A percentile compares a stretch with the other conserved stretches of the same genome.
These are phyloP conservation scores for Candida freyschussii DNA, from an alignment of 1,139 yeast species.

Conservation along the genomic window DNA sequence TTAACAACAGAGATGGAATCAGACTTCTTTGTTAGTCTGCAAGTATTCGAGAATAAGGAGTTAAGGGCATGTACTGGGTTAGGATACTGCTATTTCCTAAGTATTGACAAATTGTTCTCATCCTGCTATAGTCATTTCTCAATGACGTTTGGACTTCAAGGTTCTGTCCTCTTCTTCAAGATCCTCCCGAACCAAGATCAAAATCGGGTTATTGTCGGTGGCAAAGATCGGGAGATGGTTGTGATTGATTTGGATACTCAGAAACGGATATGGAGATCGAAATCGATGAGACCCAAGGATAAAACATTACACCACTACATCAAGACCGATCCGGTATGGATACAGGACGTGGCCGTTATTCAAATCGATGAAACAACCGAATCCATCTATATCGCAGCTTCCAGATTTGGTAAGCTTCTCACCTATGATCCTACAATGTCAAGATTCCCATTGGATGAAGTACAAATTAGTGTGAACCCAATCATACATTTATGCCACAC, in stretches of 20 bases:
- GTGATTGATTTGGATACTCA: slow-evolving; percentile 19
- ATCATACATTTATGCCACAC: slow-evolving; percentile 13
- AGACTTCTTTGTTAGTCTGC: slow-evolving; percentile 19
- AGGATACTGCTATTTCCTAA: slow-evolving; percentile 22
- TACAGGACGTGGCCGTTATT: slow-evolving; percentile 19
- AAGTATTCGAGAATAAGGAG: slow-evolving; percentile 10
- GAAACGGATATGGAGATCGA: slow-evolving; percentile 22
- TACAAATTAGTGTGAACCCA: slow-evolving; percentile 20
- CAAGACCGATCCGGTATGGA: slow-evolving; percentile 21
- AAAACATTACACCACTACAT: slow-evolving; percentile 3
- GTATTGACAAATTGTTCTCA: slow-evolving; percentile 13
- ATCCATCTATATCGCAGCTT: slow-evolving; percentile 15
- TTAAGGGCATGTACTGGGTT: slow-evolving; percentile 22
- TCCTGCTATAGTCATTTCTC: slow-evolving; percentile 18
- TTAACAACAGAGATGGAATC: slow-evolving; percentile 16
- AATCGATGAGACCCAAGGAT: slow-evolving; percentile 9
- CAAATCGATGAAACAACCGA: slow-evolving; percentile 3
- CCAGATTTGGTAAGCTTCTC: slow-evolving; percentile 22
- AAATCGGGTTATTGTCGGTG: slow-evolving; percentile 18
- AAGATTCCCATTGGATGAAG: slow-evolving; percentile 21
- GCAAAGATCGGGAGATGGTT: slow-evolving; percentile 21
- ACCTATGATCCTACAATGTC: slow-evolving; percentile 17
- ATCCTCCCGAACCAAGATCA: slow-evolving; percentile 7
- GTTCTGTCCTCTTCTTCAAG: slow-evolving; percentile 20
- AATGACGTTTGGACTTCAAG: slow-evolving; percentile 24